phyloP scores from a whole-genome alignment of 306 rosid species.

The Lathyrus oleraceus region DNA sequence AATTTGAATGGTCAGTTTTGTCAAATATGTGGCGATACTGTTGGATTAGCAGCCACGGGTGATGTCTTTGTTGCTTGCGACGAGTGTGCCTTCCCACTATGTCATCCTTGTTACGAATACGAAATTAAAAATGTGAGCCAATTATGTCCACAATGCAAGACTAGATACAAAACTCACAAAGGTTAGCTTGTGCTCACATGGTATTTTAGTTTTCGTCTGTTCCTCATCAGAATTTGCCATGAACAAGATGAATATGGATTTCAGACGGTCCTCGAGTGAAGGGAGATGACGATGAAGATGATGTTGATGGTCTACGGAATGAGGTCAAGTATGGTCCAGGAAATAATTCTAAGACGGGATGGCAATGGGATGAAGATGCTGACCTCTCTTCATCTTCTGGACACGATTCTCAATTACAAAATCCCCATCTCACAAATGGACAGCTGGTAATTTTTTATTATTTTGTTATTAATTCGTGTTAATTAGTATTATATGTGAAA shows the following conservation, averaged over 20 bases:
- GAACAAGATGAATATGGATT: conserved; percentile 41
- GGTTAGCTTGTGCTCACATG: conserved; percentile 50
- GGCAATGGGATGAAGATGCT: conserved; percentile 82
- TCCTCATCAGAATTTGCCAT: conserved; percentile 19
- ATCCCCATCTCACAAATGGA: conserved; percentile 70
- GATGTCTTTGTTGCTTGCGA: conserved; percentile 90
- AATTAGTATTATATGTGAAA: neutral
- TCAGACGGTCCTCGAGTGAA: conserved; percentile 74
- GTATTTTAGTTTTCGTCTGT: neutral
- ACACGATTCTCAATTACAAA: conserved; percentile 80
- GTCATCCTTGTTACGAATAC: conserved; percentile 83
- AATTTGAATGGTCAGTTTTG: conserved; percentile 82
- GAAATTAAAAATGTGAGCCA: conserved; percentile 81
- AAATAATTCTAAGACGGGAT: conserved; percentile 52
- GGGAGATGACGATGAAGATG: conserved; percentile 91
- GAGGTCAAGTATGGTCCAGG: conserved; percentile 73
- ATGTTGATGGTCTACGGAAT: conserved; percentile 73
- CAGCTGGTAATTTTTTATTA: conserved; percentile 52
- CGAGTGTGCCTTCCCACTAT: conserved; percentile 92
- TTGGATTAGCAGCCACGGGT: conserved; percentile 73
- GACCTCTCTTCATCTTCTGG: conserved; percentile 90
- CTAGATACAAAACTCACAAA: conserved; percentile 77
- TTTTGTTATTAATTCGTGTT: neutral
- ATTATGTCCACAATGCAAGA: conserved; percentile 93
- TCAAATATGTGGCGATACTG: conserved; percentile 85